Conservation (phyloP, 306 rosid species). For the Aeschynomene evenia region DNA sequence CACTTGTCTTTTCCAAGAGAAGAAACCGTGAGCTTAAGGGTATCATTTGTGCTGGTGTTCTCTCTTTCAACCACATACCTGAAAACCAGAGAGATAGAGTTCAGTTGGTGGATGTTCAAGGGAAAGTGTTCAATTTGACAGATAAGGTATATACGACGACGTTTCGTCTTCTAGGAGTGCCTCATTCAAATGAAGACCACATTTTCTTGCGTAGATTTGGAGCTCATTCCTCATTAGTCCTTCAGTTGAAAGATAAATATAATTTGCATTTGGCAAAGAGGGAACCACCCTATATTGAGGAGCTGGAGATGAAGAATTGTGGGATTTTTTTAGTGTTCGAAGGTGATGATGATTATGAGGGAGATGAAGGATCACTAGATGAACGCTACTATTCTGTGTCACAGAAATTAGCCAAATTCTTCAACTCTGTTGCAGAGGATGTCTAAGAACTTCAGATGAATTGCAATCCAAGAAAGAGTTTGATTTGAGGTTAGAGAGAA, state of each 20-base stretch:
- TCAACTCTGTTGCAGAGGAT: background rate
- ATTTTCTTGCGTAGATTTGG: slow-evolving; percentile 43
- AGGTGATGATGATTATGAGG: slow-evolving; percentile 35
- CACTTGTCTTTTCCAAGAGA: slow-evolving; percentile 34
- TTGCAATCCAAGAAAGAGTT: background rate
- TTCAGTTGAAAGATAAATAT: slow-evolving; percentile 33
- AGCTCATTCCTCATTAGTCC: slow-evolving; percentile 20
- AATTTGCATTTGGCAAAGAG: slow-evolving; percentile 26
- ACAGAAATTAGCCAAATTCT: slow-evolving; percentile 34
- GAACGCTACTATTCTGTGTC: slow-evolving; percentile 21
- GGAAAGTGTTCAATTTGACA: slow-evolving; percentile 36
- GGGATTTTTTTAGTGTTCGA: slow-evolving; percentile 26
- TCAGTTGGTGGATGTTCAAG: slow-evolving; percentile 43
- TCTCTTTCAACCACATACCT: slow-evolving; percentile 39
- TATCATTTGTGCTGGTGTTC: slow-evolving; percentile 42
- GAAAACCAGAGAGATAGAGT: slow-evolving; percentile 27
- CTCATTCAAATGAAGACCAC: slow-evolving; percentile 45
- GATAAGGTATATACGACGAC: slow-evolving; percentile 29
- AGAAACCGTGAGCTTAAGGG: slow-evolving; percentile 36
- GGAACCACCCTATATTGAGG: background rate
- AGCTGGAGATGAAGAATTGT: slow-evolving; percentile 18
- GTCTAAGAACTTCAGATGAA: background rate
- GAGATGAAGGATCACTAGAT: slow-evolving; percentile 29
- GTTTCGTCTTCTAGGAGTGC: slow-evolving; percentile 38
- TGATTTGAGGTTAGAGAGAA: too few species aligned